These are phyloP conservation scores for Austroboletus festivus DNA, from an alignment of 768 basidiomycete genomes.

Conservation along the genomic window DNA sequence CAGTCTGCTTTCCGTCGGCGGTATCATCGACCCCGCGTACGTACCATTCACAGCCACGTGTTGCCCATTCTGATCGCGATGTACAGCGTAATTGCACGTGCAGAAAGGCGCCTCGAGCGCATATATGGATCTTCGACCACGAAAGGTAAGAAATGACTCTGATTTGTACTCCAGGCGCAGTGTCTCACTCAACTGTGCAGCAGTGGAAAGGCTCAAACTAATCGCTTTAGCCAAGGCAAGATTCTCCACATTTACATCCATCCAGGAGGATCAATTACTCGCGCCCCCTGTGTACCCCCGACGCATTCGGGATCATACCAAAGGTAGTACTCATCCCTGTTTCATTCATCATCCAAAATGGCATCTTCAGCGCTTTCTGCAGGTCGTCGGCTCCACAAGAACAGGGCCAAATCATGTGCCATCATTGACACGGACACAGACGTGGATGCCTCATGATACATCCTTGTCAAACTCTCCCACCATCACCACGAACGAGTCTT, in stretches of 20 bases:
- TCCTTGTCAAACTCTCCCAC: constrained; percentile 9
- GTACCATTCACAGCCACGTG: not conserved
- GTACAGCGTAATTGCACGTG: constrained; percentile 22
- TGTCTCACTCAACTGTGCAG: constrained; percentile 10
- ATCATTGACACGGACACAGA: constrained; percentile 9
- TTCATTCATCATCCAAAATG: not conserved
- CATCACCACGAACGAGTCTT: not conserved
- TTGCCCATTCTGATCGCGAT: constrained; percentile 1
- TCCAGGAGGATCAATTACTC: constrained; percentile 17
- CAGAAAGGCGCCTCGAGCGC: constrained; percentile 27
- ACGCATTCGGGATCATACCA: constrained; percentile 6
- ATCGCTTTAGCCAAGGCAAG: constrained; percentile 17
- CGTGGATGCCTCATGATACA: not conserved
- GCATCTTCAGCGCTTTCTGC: not conserved
- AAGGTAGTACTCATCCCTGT: constrained; percentile 4
- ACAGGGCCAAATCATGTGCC: constrained; percentile 1
- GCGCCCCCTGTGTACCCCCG: constrained; percentile 13
- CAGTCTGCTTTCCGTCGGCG: constrained; percentile 45
- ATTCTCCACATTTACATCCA: not conserved
- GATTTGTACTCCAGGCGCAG: not conserved
- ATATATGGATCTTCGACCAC: constrained; percentile 26
- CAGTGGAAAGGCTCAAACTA: constrained; percentile 9
- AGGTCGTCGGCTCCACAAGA: not conserved
- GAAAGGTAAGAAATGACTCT: constrained; percentile 10
- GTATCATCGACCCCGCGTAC: constrained; percentile 31